Evolutionary conservation across 2,329 filamentous ascomycete genomes (phyloP).

Genomic region (Ascomycota sp.): DNA sequence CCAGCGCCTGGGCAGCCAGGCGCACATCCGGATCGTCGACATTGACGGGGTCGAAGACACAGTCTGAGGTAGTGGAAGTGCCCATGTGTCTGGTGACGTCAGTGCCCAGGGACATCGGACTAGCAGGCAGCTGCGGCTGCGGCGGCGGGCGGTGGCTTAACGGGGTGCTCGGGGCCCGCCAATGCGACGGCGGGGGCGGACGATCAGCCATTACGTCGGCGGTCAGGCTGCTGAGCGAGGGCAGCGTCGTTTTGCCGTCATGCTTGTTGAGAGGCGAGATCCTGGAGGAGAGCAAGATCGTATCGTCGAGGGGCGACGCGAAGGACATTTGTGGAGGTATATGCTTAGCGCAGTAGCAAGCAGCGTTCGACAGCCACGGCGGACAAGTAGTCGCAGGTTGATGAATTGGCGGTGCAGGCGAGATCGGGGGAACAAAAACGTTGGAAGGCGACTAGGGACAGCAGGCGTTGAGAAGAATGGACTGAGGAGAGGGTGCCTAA

Average conservation of each 20-base stretch:
- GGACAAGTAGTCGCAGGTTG: too few relatives aligned
- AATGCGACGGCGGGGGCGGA: conserved; percentile 13
- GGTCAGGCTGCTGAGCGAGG: conserved; percentile 16
- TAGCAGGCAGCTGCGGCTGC: too few relatives aligned
- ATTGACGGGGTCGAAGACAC: too few relatives aligned
- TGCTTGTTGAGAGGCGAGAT: conserved; percentile 7
- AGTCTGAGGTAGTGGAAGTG: conserved; percentile 26
- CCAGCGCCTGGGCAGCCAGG: conserved; percentile 54
- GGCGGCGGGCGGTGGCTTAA: conserved; percentile 20
- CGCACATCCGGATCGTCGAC: conserved; percentile 48
- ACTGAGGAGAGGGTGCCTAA: too few relatives aligned
- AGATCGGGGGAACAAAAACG: too few relatives aligned
- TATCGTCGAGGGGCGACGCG: conserved; percentile 4
- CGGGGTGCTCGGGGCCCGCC: conserved; percentile 28
- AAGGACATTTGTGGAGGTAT: too few relatives aligned
- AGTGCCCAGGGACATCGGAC: too few relatives aligned
- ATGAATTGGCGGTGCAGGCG: too few relatives aligned
- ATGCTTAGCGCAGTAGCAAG: too few relatives aligned
- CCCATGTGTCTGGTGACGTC: conserved; percentile 18
- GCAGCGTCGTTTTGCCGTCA: conserved; percentile 12
- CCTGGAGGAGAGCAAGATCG: conserved; percentile 10
- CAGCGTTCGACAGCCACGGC: too few relatives aligned
- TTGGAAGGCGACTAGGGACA: too few relatives aligned
- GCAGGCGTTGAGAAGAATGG: too few relatives aligned
- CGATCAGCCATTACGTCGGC: conserved; percentile 6